Conservation (phyloP, 768 basidiomycete genomes). For the Mycena albidolilacea region DNA sequence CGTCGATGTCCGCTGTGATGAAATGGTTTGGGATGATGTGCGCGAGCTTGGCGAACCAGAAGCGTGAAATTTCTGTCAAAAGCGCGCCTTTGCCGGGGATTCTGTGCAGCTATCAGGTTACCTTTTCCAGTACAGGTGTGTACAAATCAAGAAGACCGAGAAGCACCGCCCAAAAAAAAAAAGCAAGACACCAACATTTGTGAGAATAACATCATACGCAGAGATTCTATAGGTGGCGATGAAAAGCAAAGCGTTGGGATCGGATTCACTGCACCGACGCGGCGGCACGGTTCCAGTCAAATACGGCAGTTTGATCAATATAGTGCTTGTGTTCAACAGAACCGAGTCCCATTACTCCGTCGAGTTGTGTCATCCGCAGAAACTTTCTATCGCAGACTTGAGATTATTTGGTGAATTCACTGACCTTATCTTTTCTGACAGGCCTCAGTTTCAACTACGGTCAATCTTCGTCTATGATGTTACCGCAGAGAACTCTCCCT, state of each 20-base stretch:
- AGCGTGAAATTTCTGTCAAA: conserved; percentile 90
- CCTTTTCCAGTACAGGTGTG: background rate
- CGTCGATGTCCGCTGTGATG: conserved; percentile 79
- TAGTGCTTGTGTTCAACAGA: no score
- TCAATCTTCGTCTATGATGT: background rate
- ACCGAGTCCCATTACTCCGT: background rate
- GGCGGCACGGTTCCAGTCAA: no score
- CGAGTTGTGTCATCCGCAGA: background rate
- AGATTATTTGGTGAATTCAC: background rate
- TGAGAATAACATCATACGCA: conserved; percentile 95
- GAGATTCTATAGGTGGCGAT: conserved; percentile 97
- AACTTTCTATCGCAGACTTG: background rate
- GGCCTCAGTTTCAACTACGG: background rate
- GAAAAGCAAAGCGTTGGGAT: conserved; percentile 84
- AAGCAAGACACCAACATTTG: conserved; percentile 88
- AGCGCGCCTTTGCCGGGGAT: conserved; percentile 95
- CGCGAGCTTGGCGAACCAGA: conserved; percentile 92
- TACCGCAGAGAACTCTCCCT: background rate
- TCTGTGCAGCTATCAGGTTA: conserved; percentile 56
- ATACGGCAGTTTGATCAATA: no score
- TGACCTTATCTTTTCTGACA: background rate
- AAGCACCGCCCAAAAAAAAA: no score
- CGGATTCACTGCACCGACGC: no score
- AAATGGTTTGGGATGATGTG: conserved; percentile 92
- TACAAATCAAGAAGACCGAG: background rate